Base-by-base conservation (phyloP, 1,139 yeast species). In the Saccharomyces hybrid region DNA sequence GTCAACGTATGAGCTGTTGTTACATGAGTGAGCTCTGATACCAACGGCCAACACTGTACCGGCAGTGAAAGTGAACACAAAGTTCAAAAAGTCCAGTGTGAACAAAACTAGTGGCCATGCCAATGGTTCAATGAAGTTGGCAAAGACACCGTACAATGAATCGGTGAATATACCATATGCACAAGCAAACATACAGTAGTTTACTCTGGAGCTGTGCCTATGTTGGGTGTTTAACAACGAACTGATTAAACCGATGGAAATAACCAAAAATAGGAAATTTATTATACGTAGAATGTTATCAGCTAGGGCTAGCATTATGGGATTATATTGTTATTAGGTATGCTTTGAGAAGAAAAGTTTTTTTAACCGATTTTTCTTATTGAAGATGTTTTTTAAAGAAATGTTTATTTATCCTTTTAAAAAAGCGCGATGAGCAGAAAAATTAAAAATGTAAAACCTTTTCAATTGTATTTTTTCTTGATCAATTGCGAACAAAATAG, bases 31-130 rank as follows among this genome's bases (percentile, higher is more conserved):
- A 59, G 78, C 81, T 73, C 89, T 82, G 70, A 88, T 84, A 65
- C 84, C 95, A 60, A 90, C 95, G 56, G 97, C 98, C 71, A 93
- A 78, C 54, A 97, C 96, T 57, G 96, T 82, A 63, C 93, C 98
- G 62, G 88, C 98, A 54, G 98, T 84, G 73, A 93, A 88, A 56
- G 96, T 84, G 82, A 93, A 91, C 62, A 90, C 88, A 68, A 85
- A 76, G 81, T 90, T 89, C 74, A 93, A 78, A 74, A 89, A 84
- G 79, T 93, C 99, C 68, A 88, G 76, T 56, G 76, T 66, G 55
- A 86, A 82, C 71, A 88, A 75, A 62, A 90, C 73, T 56, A 88
- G 74, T 64, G 98, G 98, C 86, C 95, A 88, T 52, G 96, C 96
- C 61, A 91, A 78, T 63, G 85, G 83, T 58, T 84, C 83, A 63